A percentile compares a stretch with the other conserved stretches of the same genome.
Conservation (phyloP, 2,329 filamentous ascomycete genomes). For the Tolypocladium cylindrosporum region DNA sequence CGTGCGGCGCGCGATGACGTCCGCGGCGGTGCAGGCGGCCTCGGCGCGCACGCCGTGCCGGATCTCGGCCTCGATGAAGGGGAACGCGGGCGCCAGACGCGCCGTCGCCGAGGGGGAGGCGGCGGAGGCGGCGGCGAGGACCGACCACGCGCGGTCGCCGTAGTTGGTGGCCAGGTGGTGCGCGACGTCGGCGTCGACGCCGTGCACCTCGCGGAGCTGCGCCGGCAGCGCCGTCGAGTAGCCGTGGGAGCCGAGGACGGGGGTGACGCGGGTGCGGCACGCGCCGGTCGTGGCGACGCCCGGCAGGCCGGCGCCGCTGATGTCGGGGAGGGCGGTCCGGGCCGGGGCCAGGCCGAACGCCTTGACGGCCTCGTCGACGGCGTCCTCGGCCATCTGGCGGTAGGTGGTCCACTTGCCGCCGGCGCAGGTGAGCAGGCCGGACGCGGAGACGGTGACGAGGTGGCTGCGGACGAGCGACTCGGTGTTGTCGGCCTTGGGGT, state of each 20-base stretch:
- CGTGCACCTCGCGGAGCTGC: conserved; percentile 25
- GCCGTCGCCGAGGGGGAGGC: conserved; percentile 35
- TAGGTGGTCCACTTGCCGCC: conserved; percentile 87
- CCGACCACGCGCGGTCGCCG: conserved; percentile 57
- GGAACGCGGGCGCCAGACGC: conserved; percentile 55
- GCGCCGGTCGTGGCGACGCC: conserved; percentile 49
- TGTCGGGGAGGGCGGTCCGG: conserved; percentile 45
- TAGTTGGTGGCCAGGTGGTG: conserved; percentile 30
- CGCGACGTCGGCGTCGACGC: conserved; percentile 28
- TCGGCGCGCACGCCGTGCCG: conserved; percentile 63
- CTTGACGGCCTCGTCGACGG: conserved; percentile 67
- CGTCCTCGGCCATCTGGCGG: conserved; percentile 80
- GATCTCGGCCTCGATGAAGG: conserved; percentile 65
- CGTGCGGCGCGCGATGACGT: conserved; percentile 61
- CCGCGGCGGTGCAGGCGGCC: conserved; percentile 62
- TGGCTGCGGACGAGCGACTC: conserved; percentile 78
- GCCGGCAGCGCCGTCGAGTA: conserved; percentile 30
- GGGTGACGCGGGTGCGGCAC: conserved; percentile 66
- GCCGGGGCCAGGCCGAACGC: conserved; percentile 50
- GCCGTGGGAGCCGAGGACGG: conserved; percentile 68
- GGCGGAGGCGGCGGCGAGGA: conserved; percentile 43
- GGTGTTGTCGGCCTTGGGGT: conserved; percentile 72
- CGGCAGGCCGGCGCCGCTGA: conserved; percentile 50
- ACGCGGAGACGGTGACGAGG: conserved; percentile 63
- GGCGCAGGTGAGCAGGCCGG: conserved; percentile 69